Evolutionary conservation across 768 basidiomycete genomes (phyloP), one percentile per base, ranked within the genome.

Genomic region (Leccinum subgranulosum): DNA sequence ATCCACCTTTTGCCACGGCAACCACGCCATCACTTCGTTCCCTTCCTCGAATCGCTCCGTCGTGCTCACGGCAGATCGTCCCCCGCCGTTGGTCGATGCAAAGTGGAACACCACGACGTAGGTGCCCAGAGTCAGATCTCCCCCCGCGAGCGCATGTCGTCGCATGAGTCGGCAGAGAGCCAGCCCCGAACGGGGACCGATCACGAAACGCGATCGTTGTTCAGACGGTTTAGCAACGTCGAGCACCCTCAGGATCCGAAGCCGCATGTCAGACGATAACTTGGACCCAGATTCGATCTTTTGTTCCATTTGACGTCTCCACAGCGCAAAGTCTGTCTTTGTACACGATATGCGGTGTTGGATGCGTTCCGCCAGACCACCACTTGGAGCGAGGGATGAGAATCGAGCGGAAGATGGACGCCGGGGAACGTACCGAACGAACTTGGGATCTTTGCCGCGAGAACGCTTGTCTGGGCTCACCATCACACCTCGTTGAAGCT

Each of bases 381-480:
- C 80, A n/a, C 85, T 34, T 87, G 54, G n/a, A 15, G 6, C 12
- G 11, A 36, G 10, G 6, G 7, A 31, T 47, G 27, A 48, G 39
- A 31, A n/a, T 6, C 1, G 15, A 27, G 29, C n/a, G 27, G n/a
- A 11, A 14, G 4, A 9, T 25, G 0, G 14, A 34, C 31, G 53
- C 53, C 33, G 23, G 31, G 27, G 50, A 73, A 73, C 77, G 45
- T 58, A 85, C 85, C 81, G 76, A 43, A 78, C 51, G 45, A 80
- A 80, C 60, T 77, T 83, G 29, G 71, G 67, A 27, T 72, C 75
- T 65, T 77, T 79, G 15, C 73, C 74, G 49, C 73, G 75, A 36
- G 71, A 71, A 21, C 71, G 71, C 69, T 86, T 87, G 61, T 82
- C 77, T 0, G 86, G 86, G 68, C 84, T 87, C 53, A 84, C 63